Percentiles rank a stretch among this genome's conserved stretches.
These are phyloP conservation scores for Eucommia ulmoides DNA, from an alignment of 257 asterid species.

Conservation along the genomic window DNA sequence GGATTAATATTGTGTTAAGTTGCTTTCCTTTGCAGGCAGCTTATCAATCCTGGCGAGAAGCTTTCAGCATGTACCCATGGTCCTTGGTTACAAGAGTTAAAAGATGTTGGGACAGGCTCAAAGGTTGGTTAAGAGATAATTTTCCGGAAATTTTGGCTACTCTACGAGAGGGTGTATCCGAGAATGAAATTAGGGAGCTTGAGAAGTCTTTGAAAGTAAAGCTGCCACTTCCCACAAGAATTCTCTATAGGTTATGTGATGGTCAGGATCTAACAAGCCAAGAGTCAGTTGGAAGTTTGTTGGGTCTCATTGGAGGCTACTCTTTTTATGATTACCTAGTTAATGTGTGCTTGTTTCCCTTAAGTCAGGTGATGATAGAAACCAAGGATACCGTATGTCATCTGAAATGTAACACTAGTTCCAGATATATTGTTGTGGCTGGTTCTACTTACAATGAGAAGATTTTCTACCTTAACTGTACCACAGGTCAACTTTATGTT, in stretches of 20 bases:
- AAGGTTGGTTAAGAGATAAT: conserved; percentile 48
- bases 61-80: conserved; percentile 75
- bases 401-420: conserved; percentile 26
- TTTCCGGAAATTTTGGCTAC: conserved; percentile 72
- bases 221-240: conserved; percentile 79
- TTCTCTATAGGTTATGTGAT: conserved; percentile 72
- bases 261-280: conserved; percentile 55
- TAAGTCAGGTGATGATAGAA: conserved; percentile 35
- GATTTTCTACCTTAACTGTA: conserved; percentile 60
- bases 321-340: conserved; percentile 51
- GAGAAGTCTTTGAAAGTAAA: conserved; percentile 54
- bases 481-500: conserved; percentile 67
- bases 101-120: conserved; percentile 60
- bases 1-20: too few relatives aligned
- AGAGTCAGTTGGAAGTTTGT: conserved; percentile 27
- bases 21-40: conserved; percentile 42
- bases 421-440: conserved; percentile 54
- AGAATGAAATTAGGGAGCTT: conserved; percentile 42
- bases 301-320: conserved; percentile 94
- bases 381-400: conserved; percentile 25
- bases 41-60: conserved; percentile 65
- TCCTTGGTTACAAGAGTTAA: conserved; percentile 59
- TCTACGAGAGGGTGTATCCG: conserved; percentile 66
- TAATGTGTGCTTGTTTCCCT: conserved; percentile 70
- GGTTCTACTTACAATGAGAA: conserved; percentile 50